phyloP scores from a whole-genome alignment of 2,329 filamentous ascomycete species.

The Trichocomaceae sp. region DNA sequence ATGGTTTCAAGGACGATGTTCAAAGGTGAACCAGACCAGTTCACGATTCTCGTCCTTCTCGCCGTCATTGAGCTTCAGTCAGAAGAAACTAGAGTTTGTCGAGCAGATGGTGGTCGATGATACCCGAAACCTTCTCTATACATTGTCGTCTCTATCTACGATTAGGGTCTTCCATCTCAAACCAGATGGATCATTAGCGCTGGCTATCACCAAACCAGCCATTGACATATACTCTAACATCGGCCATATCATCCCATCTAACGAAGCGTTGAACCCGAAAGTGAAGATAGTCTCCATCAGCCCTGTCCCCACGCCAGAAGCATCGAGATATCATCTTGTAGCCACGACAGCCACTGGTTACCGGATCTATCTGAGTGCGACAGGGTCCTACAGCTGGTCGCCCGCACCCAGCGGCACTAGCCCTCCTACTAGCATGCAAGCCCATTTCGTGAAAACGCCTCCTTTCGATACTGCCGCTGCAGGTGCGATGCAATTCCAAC shows the following conservation, averaged over 20 bases:
- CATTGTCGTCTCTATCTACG: constrained; percentile 77
- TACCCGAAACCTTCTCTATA: constrained; percentile 80
- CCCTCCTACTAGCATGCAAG: constrained; percentile 89
- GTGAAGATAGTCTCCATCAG: constrained; percentile 77
- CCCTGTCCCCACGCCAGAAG: constrained; percentile 75
- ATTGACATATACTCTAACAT: constrained; percentile 60
- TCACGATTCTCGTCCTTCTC: constrained; percentile 59
- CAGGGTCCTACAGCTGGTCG: constrained; percentile 57
- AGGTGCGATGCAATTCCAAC: constrained; percentile 24
- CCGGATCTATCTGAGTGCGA: constrained; percentile 85
- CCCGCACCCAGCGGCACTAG: constrained; percentile 54
- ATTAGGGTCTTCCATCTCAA: constrained; percentile 90
- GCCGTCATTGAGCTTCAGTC: constrained; percentile 37
- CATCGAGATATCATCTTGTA: constrained; percentile 78
- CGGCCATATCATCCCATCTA: constrained; percentile 70
- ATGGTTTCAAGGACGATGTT: constrained; percentile 86
- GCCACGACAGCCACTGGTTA: constrained; percentile 86
- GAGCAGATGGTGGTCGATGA: constrained; percentile 82
- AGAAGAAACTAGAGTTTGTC: constrained; percentile 55
- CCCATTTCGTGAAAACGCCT: constrained; percentile 94
- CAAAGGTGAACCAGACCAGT: constrained; percentile 81
- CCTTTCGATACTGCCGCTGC: constrained; percentile 44
- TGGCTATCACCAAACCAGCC: constrained; percentile 52
- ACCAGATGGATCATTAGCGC: constrained; percentile 45
- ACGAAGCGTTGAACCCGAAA: constrained; percentile 63